Percentiles rank a stretch among this genome's conserved stretches.
Evolutionary conservation across 176 grass and related monocot genomes (phyloP).

Genomic region (Aegilops speltoides): DNA sequence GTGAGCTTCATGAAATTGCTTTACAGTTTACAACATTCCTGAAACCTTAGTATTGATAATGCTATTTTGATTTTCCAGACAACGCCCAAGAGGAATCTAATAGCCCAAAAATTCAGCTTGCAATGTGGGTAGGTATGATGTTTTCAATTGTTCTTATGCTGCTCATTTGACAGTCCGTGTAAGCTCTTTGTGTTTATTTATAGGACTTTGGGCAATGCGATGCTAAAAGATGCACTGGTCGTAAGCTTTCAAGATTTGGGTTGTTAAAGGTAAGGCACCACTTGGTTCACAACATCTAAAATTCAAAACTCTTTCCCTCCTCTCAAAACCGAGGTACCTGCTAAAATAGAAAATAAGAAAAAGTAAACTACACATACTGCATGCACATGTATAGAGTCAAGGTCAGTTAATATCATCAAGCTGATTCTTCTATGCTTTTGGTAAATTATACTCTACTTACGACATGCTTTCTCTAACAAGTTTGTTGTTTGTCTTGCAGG

Average conservation of each 20-base stretch:
- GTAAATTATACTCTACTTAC: background rate
- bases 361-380: background rate
- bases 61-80: conserved; percentile 39
- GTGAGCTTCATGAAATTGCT: background rate
- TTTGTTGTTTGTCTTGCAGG: conserved; percentile 51
- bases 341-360: background rate
- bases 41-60: conserved; percentile 3
- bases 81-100: conserved; percentile 46
- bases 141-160: background rate
- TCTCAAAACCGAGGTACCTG: background rate
- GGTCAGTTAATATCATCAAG: background rate
- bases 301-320: background rate
- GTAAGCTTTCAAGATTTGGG: conserved; percentile 93
- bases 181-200: conserved; percentile 9
- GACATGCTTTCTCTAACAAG: background rate
- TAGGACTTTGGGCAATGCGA: conserved; percentile 98
- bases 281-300: conserved; percentile 1
- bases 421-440: background rate
- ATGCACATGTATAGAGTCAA: background rate
- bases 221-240: conserved; percentile 90
- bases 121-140: conserved; percentile 89
- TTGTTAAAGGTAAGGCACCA: conserved; percentile 57
- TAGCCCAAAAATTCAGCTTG: conserved; percentile 73
- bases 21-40: background rate
- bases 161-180: background rate